Evolutionary conservation across 306 rosid species (phyloP).

Genomic region (Cucumis hystrix): DNA sequence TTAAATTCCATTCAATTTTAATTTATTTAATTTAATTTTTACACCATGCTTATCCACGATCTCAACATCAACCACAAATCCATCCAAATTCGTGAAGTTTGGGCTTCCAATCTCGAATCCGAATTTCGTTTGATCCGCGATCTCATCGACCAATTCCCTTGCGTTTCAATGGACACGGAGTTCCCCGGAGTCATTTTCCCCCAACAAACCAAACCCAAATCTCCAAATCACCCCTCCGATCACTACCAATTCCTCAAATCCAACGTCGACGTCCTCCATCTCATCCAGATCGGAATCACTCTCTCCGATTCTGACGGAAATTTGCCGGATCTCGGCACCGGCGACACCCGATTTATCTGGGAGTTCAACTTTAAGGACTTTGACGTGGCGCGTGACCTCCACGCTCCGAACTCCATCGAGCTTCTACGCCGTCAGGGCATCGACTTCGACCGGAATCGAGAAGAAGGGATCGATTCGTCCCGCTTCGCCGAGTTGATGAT

Average conservation of each 20-base stretch:
- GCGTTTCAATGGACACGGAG: conserved; percentile 70
- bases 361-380: conserved; percentile 69
- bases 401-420: conserved; percentile 45
- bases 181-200: conserved; percentile 51
- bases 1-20: too few relatives aligned
- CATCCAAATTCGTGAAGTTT: conserved; percentile 44
- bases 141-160: conserved; percentile 26
- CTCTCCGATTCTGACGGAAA: conserved; percentile 52
- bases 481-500: conserved; percentile 47
- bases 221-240: conserved; percentile 24
- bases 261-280: conserved; percentile 63
- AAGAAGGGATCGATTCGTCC: conserved; percentile 27
- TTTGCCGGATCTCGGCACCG: conserved; percentile 45
- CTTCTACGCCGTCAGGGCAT: conserved; percentile 64
- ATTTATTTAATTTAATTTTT: too few relatives aligned
- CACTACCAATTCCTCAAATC: conserved; percentile 45
- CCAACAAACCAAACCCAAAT: background rate
- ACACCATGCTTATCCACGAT: background rate
- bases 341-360: conserved; percentile 37
- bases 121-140: conserved; percentile 32
- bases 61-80: conserved; percentile 12
- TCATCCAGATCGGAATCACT: conserved; percentile 72
- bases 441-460: conserved; percentile 35
- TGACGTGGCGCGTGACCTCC: conserved; percentile 27
- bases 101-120: conserved; percentile 46